Percentiles rank a stretch among this genome's conserved stretches.
Conservation (phyloP, 2,329 filamentous ascomycete species). For the Cytospora paraplurivora region DNA sequence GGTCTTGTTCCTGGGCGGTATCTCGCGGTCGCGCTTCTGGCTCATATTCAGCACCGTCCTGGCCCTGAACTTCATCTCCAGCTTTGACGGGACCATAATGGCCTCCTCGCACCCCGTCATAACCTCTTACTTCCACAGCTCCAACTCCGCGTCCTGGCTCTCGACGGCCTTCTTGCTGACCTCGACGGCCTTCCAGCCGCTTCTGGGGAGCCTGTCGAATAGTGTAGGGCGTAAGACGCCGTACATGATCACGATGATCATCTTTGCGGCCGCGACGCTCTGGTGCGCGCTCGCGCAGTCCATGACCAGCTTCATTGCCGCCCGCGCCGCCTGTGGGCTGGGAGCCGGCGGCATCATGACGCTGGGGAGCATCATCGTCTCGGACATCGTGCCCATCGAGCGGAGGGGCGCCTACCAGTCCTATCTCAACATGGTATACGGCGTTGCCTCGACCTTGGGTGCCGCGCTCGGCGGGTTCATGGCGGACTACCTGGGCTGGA, state of each 20-base stretch:
- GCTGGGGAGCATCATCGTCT: slow-evolving; percentile 70
- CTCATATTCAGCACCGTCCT: slow-evolving; percentile 63
- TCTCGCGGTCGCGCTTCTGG: slow-evolving; percentile 58
- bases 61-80: slow-evolving; percentile 58
- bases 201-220: slow-evolving; percentile 75
- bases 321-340: slow-evolving; percentile 70
- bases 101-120: slow-evolving; percentile 77
- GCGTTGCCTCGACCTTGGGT: slow-evolving; percentile 59
- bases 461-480: slow-evolving; percentile 71
- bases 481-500: slow-evolving; percentile 71
- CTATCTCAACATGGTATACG: slow-evolving; percentile 67
- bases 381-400: slow-evolving; percentile 74
- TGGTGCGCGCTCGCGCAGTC: slow-evolving; percentile 70
- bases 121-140: slow-evolving; percentile 75
- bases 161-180: slow-evolving; percentile 79
- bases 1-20: slow-evolving; percentile 46
- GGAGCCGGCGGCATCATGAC: slow-evolving; percentile 73
- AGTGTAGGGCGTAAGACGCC: slow-evolving; percentile 68
- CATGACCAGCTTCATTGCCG: slow-evolving; percentile 71
- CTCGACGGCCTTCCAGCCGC: slow-evolving; percentile 73
- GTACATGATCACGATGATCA: slow-evolving; percentile 63
- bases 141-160: slow-evolving; percentile 80
- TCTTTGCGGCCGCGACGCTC: slow-evolving; percentile 66
- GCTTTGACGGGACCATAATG: slow-evolving; percentile 81
- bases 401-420: slow-evolving; percentile 67